Conservation (phyloP, 495 filamentous ascomycete species). For the Jackrogersella multiformis region DNA sequence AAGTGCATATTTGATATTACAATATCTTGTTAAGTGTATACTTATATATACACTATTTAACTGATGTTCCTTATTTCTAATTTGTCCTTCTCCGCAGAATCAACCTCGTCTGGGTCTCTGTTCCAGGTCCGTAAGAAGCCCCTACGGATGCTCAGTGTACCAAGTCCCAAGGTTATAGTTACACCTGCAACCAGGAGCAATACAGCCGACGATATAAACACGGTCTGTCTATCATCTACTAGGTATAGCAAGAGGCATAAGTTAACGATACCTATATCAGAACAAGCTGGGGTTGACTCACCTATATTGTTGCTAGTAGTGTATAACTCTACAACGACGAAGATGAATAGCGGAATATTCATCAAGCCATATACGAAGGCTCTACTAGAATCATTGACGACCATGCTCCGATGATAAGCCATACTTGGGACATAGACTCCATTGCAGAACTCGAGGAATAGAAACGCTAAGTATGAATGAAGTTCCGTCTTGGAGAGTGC, state of each 20-base stretch:
- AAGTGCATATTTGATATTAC: not conserved
- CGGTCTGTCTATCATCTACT: conserved; percentile 29
- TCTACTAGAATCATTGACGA: conserved; percentile 53
- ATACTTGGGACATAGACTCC: conserved; percentile 59
- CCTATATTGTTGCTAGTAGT: conserved; percentile 46
- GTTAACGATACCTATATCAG: not conserved
- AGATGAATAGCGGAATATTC: conserved; percentile 58
- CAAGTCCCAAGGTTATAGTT: conserved; percentile 23
- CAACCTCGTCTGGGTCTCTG: not conserved
- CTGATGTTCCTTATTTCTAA: not conserved
- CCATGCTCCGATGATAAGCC: conserved; percentile 51
- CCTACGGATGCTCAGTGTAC: not conserved
- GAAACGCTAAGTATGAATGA: conserved; percentile 50
- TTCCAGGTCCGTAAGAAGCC: not conserved
- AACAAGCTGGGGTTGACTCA: conserved; percentile 14
- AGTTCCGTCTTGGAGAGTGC: conserved; percentile 45
- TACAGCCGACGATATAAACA: conserved; percentile 40
- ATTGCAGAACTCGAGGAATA: conserved; percentile 56
- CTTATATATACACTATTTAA: not conserved
- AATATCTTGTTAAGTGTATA: not conserved
- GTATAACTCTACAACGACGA: conserved; percentile 55
- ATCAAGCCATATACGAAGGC: conserved; percentile 57
- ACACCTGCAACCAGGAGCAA: conserved; percentile 37
- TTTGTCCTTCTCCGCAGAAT: not conserved
- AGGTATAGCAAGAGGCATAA: conserved; percentile 3